These are phyloP conservation scores for Cardiospermum halicacabum DNA, from an alignment of 345 rosid genomes.

Conservation along the genomic window DNA sequence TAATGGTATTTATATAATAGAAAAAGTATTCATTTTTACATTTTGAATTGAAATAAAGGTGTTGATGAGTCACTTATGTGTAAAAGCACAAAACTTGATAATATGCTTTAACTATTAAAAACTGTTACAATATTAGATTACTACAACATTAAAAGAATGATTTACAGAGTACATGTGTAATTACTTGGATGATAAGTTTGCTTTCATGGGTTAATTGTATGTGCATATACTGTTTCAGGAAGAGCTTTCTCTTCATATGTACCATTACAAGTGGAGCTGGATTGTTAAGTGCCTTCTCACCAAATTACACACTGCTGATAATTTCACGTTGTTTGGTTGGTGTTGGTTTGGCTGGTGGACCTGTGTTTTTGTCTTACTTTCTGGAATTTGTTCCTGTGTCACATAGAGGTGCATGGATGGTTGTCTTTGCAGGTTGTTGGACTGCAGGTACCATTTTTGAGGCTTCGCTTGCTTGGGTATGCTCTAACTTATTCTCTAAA, in stretches of 20 bases:
- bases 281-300: constrained; percentile 48
- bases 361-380: constrained; percentile 53
- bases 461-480: constrained; percentile 60
- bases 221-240: constrained; percentile 32
- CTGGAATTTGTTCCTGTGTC: constrained; percentile 57
- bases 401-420: constrained; percentile 55
- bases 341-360: constrained; percentile 55
- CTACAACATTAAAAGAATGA: no score
- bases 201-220: background rate
- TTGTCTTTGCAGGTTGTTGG: constrained; percentile 47
- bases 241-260: constrained; percentile 41
- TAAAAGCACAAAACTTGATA: no score
- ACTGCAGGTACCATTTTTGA: constrained; percentile 53
- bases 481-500: background rate
- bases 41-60: no score
- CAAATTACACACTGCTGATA: constrained; percentile 33
- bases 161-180: no score
- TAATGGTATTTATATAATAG: no score
- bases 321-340: constrained; percentile 46
- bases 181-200: no score
- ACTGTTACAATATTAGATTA: no score
- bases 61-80: no score
- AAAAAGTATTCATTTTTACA: no score
- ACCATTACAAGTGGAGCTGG: constrained; percentile 49
- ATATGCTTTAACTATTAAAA: no score